Conservation (phyloP, 2,329 filamentous ascomycete genomes). For the Diaporthe capsici region DNA sequence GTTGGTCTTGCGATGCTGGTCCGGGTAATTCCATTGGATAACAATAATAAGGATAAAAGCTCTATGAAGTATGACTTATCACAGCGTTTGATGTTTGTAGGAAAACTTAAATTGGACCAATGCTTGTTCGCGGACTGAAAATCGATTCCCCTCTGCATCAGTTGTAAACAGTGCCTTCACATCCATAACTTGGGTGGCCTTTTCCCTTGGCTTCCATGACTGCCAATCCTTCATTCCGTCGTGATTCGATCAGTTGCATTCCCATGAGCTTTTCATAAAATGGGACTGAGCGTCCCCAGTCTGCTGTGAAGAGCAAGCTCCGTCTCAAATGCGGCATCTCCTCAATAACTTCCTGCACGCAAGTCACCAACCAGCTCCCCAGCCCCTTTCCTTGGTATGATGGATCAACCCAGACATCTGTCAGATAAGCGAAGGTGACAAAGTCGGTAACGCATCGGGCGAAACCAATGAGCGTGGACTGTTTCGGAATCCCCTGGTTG, state of each 20-base stretch:
- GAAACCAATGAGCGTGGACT: background rate
- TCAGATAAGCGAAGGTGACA: background rate
- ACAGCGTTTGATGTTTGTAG: too few relatives aligned
- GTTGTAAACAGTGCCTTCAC: background rate
- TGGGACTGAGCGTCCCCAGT: slow-evolving; percentile 1
- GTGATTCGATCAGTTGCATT: background rate
- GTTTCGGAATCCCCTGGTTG: rapidly evolving
- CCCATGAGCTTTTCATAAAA: slow-evolving; percentile 5
- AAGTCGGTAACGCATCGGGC: background rate
- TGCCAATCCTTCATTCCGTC: background rate
- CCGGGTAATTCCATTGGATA: too few relatives aligned
- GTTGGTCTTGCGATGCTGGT: too few relatives aligned
- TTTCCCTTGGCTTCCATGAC: background rate
- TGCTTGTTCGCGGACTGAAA: too few relatives aligned
- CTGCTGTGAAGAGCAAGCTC: background rate
- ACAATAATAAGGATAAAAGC: too few relatives aligned
- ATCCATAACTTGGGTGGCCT: background rate
- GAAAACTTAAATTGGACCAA: too few relatives aligned
- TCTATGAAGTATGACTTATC: too few relatives aligned
- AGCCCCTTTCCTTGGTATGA: background rate
- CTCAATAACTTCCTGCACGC: background rate
- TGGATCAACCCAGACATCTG: background rate
- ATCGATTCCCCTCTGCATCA: too few relatives aligned
- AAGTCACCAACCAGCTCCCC: background rate
- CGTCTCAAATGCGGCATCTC: background rate